A percentile compares a stretch with the other conserved stretches of the same genome.
Evolutionary conservation across 2,329 filamentous ascomycete species (phyloP).

Genomic region (Colletotrichum incanum): DNA sequence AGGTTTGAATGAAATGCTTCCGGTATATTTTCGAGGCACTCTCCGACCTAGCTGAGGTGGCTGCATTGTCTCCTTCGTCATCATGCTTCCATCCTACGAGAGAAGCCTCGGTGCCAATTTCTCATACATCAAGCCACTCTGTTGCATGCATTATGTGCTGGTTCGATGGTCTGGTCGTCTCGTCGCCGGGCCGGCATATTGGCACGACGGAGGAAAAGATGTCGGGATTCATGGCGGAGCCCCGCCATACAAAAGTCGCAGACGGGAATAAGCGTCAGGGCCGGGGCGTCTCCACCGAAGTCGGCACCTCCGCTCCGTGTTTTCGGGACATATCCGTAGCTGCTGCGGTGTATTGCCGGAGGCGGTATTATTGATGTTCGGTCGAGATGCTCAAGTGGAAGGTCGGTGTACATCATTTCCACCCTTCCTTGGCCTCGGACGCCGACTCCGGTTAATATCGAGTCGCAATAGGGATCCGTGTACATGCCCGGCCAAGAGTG

Average conservation of each 20-base stretch:
- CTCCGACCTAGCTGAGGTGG: neutral
- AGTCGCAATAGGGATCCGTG: neutral
- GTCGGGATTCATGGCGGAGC: neutral
- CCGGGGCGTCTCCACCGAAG: neutral
- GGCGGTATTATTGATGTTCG: neutral
- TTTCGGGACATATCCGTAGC: neutral
- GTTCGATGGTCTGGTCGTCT: neutral
- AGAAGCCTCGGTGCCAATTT: neutral
- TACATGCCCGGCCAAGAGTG: neutral
- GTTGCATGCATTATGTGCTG: too few relatives aligned
- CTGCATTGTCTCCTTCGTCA: neutral
- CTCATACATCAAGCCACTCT: neutral
- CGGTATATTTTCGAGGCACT: neutral
- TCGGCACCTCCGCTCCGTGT: neutral
- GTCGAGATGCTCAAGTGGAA: neutral
- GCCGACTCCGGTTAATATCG: neutral
- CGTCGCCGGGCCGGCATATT: neutral
- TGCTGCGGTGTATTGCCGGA: neutral
- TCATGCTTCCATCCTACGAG: neutral
- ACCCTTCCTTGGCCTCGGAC: neutral
- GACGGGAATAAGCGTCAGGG: neutral
- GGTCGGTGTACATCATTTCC: neutral
- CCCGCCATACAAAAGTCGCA: neutral
- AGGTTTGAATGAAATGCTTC: neutral
- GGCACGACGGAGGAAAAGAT: neutral